phyloP scores from a whole-genome alignment of 106 monocot genomes.

The Allium fistulosum region DNA sequence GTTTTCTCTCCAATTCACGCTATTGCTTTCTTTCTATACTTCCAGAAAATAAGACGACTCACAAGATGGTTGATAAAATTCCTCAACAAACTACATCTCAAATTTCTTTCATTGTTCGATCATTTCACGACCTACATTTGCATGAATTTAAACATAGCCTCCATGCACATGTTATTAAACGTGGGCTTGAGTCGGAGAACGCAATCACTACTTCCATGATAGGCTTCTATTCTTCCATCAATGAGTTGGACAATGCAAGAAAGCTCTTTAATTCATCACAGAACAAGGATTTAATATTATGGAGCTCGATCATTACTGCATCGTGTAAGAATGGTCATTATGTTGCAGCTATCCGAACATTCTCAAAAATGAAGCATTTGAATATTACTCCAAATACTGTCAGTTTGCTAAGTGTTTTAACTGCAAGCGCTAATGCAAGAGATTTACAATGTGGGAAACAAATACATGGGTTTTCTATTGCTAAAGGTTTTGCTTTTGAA shows the following conservation, averaged over 20 bases:
- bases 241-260: constrained; percentile 11
- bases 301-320: constrained; percentile 38
- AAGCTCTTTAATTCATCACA: constrained; percentile 13
- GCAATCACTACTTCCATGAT: constrained; percentile 33
- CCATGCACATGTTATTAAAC: constrained; percentile 30
- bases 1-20: neutral
- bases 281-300: constrained; percentile 34
- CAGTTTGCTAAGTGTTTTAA: constrained; percentile 24
- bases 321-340: constrained; percentile 20
- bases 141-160: constrained; percentile 6
- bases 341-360: constrained; percentile 21
- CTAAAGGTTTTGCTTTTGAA: constrained; percentile 17
- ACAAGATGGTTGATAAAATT: constrained; percentile 29
- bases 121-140: constrained; percentile 5
- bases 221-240: constrained; percentile 24
- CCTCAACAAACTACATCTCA: neutral
- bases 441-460: constrained; percentile 18
- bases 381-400: constrained; percentile 20
- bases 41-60: neutral
- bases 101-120: constrained; percentile 18
- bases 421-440: constrained; percentile 28
- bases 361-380: constrained; percentile 21
- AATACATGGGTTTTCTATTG: constrained; percentile 31
- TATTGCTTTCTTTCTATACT: neutral
- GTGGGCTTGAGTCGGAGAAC: constrained; percentile 11